Conservation (phyloP, 306 rosid genomes). For the Biancaea sappan region DNA sequence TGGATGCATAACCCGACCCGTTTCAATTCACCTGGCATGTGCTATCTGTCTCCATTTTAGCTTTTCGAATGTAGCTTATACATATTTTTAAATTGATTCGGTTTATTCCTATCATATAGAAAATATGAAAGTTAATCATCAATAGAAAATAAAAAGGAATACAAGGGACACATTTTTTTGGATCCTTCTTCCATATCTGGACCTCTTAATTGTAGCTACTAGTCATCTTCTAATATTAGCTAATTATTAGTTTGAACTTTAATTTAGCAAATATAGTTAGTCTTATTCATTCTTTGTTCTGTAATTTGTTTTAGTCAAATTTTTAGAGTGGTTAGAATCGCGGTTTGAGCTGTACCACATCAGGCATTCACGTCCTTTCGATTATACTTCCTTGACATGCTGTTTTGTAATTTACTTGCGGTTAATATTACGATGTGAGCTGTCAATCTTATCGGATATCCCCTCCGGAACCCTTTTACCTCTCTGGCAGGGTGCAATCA, state of each 20-base stretch:
- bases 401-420: not conserved
- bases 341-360: slow-evolving; percentile 19
- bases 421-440: not conserved
- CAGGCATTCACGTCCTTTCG: not conserved
- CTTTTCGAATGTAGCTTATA: not conserved
- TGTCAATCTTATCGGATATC: not conserved
- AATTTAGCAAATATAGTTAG: not conserved
- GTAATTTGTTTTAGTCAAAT: slow-evolving; percentile 1
- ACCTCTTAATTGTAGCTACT: not conserved
- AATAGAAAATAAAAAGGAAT: not conserved
- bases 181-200: not conserved
- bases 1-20: not conserved
- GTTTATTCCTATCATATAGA: not conserved
- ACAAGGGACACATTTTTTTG: not conserved
- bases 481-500: not conserved
- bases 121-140: not conserved
- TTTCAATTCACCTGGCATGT: not conserved
- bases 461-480: not conserved
- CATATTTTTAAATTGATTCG: not conserved
- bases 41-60: not conserved
- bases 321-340: not conserved
- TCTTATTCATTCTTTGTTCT: slow-evolving; percentile 16
- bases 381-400: not conserved
- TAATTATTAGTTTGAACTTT: not conserved
- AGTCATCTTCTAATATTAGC: slow-evolving; percentile 35